Conservation (phyloP, 2,329 filamentous ascomycete species). For the Botryosphaeria dothidea region DNA sequence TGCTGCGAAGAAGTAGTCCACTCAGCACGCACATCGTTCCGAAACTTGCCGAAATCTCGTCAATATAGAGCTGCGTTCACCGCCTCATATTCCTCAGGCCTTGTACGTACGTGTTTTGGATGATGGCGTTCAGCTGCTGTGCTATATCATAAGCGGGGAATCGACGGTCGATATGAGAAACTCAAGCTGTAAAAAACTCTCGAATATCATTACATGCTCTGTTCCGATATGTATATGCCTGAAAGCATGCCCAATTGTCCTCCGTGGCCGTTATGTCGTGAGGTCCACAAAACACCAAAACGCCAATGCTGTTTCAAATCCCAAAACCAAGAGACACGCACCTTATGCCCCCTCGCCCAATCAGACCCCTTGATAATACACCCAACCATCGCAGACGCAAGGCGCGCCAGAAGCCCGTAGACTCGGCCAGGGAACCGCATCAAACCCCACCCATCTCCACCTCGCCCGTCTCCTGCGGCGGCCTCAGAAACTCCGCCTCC, state of each 20-base stretch:
- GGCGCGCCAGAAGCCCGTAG: background rate
- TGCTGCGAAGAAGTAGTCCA: too few relatives aligned
- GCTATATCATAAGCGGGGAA: too few relatives aligned
- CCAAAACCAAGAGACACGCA: background rate
- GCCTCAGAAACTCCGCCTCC: constrained; percentile 63
- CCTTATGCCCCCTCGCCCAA: background rate
- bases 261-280: background rate
- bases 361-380: background rate
- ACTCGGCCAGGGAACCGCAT: background rate
- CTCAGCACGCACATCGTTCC: too few relatives aligned
- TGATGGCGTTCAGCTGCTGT: too few relatives aligned
- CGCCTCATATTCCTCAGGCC: too few relatives aligned
- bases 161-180: too few relatives aligned
- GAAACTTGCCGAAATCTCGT: too few relatives aligned
- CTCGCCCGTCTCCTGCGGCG: constrained; percentile 28
- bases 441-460: constrained; percentile 37
- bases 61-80: too few relatives aligned
- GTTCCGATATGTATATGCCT: background rate
- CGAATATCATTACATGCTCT: background rate
- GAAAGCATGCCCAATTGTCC: background rate
- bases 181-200: too few relatives aligned
- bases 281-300: background rate
- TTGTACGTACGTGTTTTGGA: too few relatives aligned
- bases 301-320: background rate
- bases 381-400: background rate